Conservation (phyloP, 1,139 yeast genomes). For the Lodderomyces metapsilosis region DNA sequence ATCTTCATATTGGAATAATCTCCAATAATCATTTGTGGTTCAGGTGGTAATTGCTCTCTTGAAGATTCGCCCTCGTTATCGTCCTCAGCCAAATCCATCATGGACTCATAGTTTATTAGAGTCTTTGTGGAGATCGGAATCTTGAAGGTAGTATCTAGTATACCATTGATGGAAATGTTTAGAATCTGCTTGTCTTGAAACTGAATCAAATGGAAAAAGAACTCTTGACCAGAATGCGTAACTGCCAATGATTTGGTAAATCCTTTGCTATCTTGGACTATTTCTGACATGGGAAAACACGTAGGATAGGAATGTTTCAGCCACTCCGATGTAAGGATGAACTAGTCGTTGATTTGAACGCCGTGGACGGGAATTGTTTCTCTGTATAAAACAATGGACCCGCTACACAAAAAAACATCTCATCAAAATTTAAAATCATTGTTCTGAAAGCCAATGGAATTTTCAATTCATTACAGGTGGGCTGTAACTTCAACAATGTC, state of each 20-base stretch:
- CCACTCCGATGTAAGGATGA: neutral
- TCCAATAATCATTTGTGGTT: conserved; percentile 42
- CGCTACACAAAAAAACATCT: neutral
- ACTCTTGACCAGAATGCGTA: conserved; percentile 17
- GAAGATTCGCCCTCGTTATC: conserved; percentile 12
- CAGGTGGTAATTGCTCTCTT: conserved; percentile 17
- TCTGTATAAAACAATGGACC: neutral
- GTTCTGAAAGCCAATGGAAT: neutral
- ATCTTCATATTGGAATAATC: conserved; percentile 40
- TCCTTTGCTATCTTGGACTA: conserved; percentile 19
- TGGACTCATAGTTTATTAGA: conserved; percentile 22
- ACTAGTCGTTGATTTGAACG: neutral
- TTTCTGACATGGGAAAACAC: conserved; percentile 8
- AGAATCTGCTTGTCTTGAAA: conserved; percentile 33
- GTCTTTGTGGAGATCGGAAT: conserved; percentile 39
- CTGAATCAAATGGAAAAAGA: conserved; percentile 38
- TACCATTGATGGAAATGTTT: conserved; percentile 37
- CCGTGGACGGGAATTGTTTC: conserved; percentile 1
- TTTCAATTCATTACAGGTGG: neutral
- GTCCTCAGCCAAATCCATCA: conserved; percentile 14
- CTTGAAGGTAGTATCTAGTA: conserved; percentile 43
- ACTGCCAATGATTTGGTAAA: conserved; percentile 21
- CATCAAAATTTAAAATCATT: neutral
- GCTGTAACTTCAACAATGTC: neutral
- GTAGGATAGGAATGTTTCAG: neutral